A percentile compares a stretch with the other conserved stretches of the same genome.
Evolutionary conservation across 140 eudicot species (phyloP).

Genomic region (Stevia rebaudiana): DNA sequence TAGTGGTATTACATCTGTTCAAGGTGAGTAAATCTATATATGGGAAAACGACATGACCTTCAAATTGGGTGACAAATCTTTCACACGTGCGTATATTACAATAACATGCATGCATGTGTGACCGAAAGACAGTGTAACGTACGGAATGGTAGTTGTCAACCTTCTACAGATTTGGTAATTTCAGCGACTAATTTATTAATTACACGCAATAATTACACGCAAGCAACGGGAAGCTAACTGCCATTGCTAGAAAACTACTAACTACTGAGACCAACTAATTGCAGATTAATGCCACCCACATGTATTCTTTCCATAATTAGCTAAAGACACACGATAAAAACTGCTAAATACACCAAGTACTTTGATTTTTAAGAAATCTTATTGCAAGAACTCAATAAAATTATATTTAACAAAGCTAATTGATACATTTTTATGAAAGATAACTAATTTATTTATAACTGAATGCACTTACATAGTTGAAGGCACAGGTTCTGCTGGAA

Average conservation of each 20-base stretch:
- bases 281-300: not conserved
- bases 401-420: not conserved
- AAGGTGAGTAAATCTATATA: not conserved
- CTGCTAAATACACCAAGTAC: conserved; percentile 7
- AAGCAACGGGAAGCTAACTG: not conserved
- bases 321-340: not conserved
- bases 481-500: conserved; percentile 61
- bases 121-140: not conserved
- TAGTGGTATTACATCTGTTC: not conserved
- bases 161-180: not conserved
- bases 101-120: not conserved
- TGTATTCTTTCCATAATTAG: not conserved
- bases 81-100: conserved; percentile 3
- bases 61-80: not conserved
- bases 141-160: not conserved
- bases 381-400: not conserved
- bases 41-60: not conserved
- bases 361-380: not conserved
- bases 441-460: not conserved
- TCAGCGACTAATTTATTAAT: not conserved
- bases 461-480: conserved; percentile 50
- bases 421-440: not conserved
- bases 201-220: too few relatives aligned
- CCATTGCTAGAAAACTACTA: too few relatives aligned
- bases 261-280: too few relatives aligned